phyloP scores from a whole-genome alignment of 257 asterid genomes.

The Gentiana macrophylla region DNA sequence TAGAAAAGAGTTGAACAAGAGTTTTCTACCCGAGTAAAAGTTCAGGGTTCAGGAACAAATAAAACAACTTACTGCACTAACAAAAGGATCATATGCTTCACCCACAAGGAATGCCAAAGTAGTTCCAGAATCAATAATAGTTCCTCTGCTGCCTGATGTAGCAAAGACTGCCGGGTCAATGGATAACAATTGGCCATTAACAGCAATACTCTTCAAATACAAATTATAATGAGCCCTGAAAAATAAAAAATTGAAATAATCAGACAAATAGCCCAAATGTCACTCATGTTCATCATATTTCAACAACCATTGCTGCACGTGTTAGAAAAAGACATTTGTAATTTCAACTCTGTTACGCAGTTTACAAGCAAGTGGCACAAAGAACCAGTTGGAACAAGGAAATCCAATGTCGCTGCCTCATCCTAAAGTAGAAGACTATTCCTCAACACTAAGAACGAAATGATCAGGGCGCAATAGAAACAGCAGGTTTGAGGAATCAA shows the following conservation, averaged over 20 bases:
- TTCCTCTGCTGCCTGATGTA: slow-evolving; percentile 61
- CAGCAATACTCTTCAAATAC: slow-evolving; percentile 67
- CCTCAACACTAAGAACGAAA: too few species aligned
- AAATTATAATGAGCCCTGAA: slow-evolving; percentile 87
- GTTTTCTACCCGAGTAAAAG: not conserved
- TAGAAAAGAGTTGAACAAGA: too few species aligned
- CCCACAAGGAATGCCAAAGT: slow-evolving; percentile 78
- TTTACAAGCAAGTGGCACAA: too few species aligned
- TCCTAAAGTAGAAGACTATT: too few species aligned
- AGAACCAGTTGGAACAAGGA: too few species aligned
- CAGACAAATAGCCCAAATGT: not conserved
- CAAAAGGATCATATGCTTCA: slow-evolving; percentile 77
- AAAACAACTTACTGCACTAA: slow-evolving; percentile 54
- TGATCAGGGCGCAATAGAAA: too few species aligned
- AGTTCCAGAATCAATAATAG: slow-evolving; percentile 87
- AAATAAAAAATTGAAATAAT: slow-evolving; percentile 5
- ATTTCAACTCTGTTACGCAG: too few species aligned
- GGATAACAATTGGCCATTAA: slow-evolving; percentile 59
- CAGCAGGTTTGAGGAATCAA: too few species aligned
- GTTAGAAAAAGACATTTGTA: too few species aligned
- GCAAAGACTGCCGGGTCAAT: slow-evolving; percentile 67
- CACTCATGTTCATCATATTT: too few species aligned
- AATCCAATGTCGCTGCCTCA: too few species aligned
- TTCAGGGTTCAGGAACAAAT: not conserved
- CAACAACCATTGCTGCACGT: too few species aligned